Percentiles rank a stretch among this genome's conserved stretches.
phyloP scores from a whole-genome alignment of 495 filamentous ascomycete species.

The Daldinia childiae region DNA sequence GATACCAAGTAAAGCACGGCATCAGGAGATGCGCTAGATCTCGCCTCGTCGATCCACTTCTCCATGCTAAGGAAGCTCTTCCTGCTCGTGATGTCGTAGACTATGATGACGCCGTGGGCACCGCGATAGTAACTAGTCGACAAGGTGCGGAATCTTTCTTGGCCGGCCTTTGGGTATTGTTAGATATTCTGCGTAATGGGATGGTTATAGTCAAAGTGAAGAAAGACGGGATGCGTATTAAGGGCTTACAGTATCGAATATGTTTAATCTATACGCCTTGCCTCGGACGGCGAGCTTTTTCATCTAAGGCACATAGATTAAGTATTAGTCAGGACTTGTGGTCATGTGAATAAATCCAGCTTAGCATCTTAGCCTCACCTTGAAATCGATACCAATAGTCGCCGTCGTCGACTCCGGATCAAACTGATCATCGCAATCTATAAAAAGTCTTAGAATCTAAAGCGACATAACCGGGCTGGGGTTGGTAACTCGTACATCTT shows the following conservation, averaged over 20 bases:
- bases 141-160: constrained; percentile 69
- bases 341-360: not conserved
- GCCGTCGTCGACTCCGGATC: constrained; percentile 65
- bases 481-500: constrained; percentile 52
- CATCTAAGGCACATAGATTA: constrained; percentile 42
- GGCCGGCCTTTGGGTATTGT: constrained; percentile 51
- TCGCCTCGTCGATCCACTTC: constrained; percentile 67
- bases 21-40: constrained; percentile 60
- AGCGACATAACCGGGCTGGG: not conserved
- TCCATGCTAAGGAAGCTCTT: constrained; percentile 66
- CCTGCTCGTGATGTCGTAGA: constrained; percentile 67
- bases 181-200: constrained; percentile 8
- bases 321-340: not conserved
- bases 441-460: not conserved
- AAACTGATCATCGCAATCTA: constrained; percentile 68
- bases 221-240: not conserved
- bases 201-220: not conserved
- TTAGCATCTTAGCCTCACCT: constrained; percentile 49
- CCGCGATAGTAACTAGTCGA: constrained; percentile 70
- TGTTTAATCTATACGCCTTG: constrained; percentile 63
- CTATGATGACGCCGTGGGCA: constrained; percentile 66
- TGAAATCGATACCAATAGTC: constrained; percentile 71
- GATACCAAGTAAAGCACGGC: constrained; percentile 63
- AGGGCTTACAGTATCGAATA: constrained; percentile 65
- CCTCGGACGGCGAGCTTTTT: constrained; percentile 61